Conservation (phyloP, 2,329 filamentous ascomycete genomes). For the Xylaria hypoxylon region DNA sequence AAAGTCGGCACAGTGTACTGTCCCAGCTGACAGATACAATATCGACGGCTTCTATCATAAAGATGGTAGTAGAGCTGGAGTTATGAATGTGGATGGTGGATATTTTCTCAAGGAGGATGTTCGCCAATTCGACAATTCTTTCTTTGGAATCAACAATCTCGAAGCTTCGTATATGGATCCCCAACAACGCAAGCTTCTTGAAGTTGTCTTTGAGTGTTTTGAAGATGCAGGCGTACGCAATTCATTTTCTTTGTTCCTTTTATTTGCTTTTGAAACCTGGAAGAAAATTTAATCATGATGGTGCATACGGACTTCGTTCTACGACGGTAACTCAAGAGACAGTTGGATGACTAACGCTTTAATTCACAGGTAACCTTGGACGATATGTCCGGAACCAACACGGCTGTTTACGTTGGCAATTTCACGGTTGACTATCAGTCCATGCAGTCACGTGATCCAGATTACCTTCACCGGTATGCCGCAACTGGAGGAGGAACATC, state of each 20-base stretch:
- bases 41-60: constrained; percentile 26
- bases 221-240: constrained; percentile 34
- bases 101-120: constrained; percentile 34
- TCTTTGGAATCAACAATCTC: constrained; percentile 30
- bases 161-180: constrained; percentile 46
- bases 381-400: constrained; percentile 25
- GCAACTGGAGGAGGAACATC: constrained; percentile 5
- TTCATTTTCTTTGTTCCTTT: not conserved
- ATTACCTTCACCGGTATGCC: constrained; percentile 15
- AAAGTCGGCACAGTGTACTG: constrained; percentile 1
- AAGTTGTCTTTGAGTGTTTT: constrained; percentile 52
- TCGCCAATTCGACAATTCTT: constrained; percentile 21
- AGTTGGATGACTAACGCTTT: not conserved
- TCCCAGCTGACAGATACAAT: constrained; percentile 22
- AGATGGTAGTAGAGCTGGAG: not conserved
- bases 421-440: not conserved
- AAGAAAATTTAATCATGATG: not conserved
- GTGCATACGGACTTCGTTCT: not conserved
- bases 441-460: not conserved
- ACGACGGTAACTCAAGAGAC: no score
- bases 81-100: constrained; percentile 12
- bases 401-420: constrained; percentile 38
- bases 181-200: constrained; percentile 51
- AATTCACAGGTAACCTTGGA: constrained; percentile 24
- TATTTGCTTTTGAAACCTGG: not conserved